Percentiles rank a stretch among this genome's conserved stretches.
Conservation (phyloP, 2,329 filamentous ascomycete genomes). For the Knufia petricola region DNA sequence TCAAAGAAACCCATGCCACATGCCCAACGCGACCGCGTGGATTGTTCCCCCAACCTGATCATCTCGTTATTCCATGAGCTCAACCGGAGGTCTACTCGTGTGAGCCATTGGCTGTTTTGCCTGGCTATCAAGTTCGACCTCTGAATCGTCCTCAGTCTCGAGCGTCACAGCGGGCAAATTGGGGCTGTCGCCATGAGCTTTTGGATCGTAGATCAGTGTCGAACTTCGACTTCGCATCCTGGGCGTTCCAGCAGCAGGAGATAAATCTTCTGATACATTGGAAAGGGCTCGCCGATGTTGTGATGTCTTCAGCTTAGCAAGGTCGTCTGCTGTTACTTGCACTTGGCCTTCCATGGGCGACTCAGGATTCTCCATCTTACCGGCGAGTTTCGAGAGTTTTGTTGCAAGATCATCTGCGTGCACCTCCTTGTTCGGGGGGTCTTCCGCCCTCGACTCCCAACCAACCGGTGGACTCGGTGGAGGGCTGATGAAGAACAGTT, state of each 20-base stretch:
- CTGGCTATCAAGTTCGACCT: slow-evolving; percentile 36
- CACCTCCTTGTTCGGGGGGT: slow-evolving; percentile 56
- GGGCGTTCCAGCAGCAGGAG: slow-evolving; percentile 23
- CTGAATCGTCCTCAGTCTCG: slow-evolving; percentile 44
- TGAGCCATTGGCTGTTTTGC: slow-evolving; percentile 39
- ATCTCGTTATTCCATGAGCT: slow-evolving; percentile 39
- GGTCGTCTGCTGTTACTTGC: slow-evolving; percentile 17
- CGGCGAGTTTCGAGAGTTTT: slow-evolving; percentile 46
- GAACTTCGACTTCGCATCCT: slow-evolving; percentile 42
- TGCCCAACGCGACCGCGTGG: neutral
- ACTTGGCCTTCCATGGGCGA: slow-evolving; percentile 11
- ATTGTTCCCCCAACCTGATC: neutral
- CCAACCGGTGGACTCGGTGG: slow-evolving; percentile 55
- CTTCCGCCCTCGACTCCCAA: slow-evolving; percentile 55
- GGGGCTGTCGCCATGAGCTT: slow-evolving; percentile 51
- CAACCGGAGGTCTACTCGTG: slow-evolving; percentile 47
- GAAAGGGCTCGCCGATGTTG: slow-evolving; percentile 9
- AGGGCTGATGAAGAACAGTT: slow-evolving; percentile 58
- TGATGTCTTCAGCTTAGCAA: slow-evolving; percentile 13
- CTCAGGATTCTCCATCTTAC: slow-evolving; percentile 22
- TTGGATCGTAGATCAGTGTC: slow-evolving; percentile 54
- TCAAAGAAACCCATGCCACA: neutral
- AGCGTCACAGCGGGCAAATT: slow-evolving; percentile 54
- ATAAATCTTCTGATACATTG: slow-evolving; percentile 13
- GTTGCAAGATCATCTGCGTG: slow-evolving; percentile 52